phyloP scores from a whole-genome alignment of 495 filamentous ascomycete species.

The Aspergillus conjunctus region DNA sequence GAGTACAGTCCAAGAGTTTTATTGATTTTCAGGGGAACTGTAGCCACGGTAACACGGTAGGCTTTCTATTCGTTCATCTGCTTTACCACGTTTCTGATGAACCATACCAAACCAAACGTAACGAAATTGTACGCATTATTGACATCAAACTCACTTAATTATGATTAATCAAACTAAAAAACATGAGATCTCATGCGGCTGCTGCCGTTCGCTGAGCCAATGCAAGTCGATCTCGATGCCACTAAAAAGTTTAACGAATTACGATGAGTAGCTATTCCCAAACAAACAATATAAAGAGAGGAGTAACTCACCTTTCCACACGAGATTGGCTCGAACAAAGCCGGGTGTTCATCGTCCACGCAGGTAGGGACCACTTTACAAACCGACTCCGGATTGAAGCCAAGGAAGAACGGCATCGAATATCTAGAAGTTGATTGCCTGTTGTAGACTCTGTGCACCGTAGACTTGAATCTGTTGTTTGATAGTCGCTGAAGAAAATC shows the following conservation, averaged over 20 bases:
- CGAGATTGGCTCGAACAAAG: slow-evolving; percentile 59
- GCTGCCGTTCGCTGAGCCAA: slow-evolving; percentile 10
- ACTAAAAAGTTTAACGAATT: neutral
- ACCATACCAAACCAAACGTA: too few species aligned
- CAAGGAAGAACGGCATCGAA: slow-evolving; percentile 65
- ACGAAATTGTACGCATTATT: too few species aligned
- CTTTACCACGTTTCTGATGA: too few species aligned
- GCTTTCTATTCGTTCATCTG: too few species aligned
- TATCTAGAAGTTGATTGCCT: slow-evolving; percentile 47
- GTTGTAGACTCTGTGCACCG: slow-evolving; percentile 60
- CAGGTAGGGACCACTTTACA: slow-evolving; percentile 55
- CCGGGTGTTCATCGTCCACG: slow-evolving; percentile 53
- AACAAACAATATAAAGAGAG: neutral
- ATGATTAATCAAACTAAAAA: neutral
- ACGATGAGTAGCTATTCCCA: neutral
- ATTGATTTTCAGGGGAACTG: too few species aligned
- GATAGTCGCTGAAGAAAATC: slow-evolving; percentile 65
- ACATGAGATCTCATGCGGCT: neutral
- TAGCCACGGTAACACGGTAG: too few species aligned
- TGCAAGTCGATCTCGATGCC: slow-evolving; percentile 42
- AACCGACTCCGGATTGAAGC: slow-evolving; percentile 48
- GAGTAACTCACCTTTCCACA: slow-evolving; percentile 47
- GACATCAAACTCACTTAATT: too few species aligned
- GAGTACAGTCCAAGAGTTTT: too few species aligned
- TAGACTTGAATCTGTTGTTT: slow-evolving; percentile 62